Evolutionary conservation across 148 eudicot species (phyloP), one percentile per base, ranked within the genome.

Genomic region (Spergularia bocconei): DNA sequence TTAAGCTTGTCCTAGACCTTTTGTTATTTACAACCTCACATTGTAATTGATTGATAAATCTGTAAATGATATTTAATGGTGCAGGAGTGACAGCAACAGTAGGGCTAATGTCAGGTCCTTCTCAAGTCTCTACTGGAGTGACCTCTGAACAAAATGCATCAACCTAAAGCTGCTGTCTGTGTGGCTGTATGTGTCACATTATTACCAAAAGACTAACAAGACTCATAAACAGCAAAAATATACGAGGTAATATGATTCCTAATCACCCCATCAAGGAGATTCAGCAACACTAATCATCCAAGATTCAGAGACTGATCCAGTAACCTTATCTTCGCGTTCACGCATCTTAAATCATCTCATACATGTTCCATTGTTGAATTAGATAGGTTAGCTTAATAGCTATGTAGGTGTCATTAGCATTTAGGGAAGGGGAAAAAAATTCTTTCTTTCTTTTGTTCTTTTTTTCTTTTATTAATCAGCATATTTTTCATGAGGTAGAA

Each of bases 141-240:
- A 72, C 80, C 58, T 65, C 87, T 20, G 84, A 85, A 57, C 82
- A 80, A 70, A 82, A 69, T 64, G 79, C 85, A 59, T 63, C 86
- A 1, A 54, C 86, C 75, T 84, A 79, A 71, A 66, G 38, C 12
- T 16, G 19, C 23, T 7, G 47, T 9, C 48, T 44, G 8, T 44
- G 48, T 44, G 48, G 36, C 36, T 57, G 39, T 12, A 8, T 33
- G 73, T 51, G 61, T 57, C 47, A 64, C 72, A 25, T 33, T 72
- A 47, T 58, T 29, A 29, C 36, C 36, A 29, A 71, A 63, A 62
- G 78, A 75, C 84, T 81, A 84, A 81, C 80, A 75, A 63, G 76
- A 71, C 44, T 72, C 68, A 56, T 70, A 23, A 63, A 33, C 39
- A 17, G 66, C 25, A 25, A 61, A 44, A 33, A 29, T 19, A 29